Evolutionary conservation across 805 yeast genomes (phyloP).

Genomic region (Tetrapisispora nanseiensis): DNA sequence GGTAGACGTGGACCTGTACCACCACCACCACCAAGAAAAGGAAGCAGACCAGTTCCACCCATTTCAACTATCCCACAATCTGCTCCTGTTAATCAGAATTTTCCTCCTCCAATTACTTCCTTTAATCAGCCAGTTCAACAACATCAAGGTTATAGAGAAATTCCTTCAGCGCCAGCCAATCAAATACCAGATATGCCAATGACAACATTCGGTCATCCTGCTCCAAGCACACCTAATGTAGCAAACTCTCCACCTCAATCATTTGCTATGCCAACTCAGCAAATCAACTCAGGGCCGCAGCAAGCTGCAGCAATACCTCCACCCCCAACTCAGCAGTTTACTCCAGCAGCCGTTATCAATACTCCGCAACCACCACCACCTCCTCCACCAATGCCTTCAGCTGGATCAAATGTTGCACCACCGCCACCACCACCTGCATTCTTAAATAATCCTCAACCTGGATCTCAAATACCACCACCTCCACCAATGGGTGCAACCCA

Average conservation of each 20-base stretch:
- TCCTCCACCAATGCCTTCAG: slow-evolving; percentile 6
- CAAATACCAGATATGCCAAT: slow-evolving; percentile 6
- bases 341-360: background rate
- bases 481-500: slow-evolving; percentile 3
- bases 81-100: slow-evolving; percentile 4
- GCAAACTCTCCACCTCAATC: slow-evolving; percentile 6
- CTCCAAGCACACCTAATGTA: slow-evolving; percentile 11
- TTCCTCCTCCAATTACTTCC: slow-evolving; percentile 6
- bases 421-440: slow-evolving; percentile 15
- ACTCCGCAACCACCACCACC: slow-evolving; percentile 12
- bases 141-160: slow-evolving; percentile 4
- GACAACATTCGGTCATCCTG: background rate
- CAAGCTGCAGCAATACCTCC: background rate
- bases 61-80: background rate
- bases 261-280: background rate
- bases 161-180: slow-evolving; percentile 1
- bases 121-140: slow-evolving; percentile 1
- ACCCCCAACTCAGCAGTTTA: slow-evolving; percentile 1
- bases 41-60: slow-evolving; percentile 9
- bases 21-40: slow-evolving; percentile 17
- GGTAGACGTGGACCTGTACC: slow-evolving; percentile 16
- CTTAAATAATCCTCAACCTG: slow-evolving; percentile 12
- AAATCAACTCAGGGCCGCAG: background rate
- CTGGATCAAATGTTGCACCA: slow-evolving; percentile 4
- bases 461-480: slow-evolving; percentile 8